Evolutionary conservation across 768 basidiomycete species (phyloP).

Genomic region (Asterophora parasitica): DNA sequence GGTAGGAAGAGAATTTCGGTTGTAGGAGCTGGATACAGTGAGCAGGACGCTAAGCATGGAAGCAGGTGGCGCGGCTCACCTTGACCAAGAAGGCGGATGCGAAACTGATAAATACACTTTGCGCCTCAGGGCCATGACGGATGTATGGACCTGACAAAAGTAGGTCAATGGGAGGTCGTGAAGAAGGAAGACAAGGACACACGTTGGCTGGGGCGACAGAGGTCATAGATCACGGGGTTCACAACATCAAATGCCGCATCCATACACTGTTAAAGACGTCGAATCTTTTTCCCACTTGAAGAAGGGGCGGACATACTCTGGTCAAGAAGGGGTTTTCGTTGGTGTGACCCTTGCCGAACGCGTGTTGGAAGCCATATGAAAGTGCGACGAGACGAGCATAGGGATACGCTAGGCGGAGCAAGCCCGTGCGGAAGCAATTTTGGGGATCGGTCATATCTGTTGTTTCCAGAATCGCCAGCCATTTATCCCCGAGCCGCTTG

Average conservation of each 20-base stretch:
- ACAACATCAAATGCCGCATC: slow-evolving; percentile 65
- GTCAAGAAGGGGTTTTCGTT: slow-evolving; percentile 64
- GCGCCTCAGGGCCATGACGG: slow-evolving; percentile 74
- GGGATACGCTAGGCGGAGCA: slow-evolving; percentile 59
- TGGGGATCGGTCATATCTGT: slow-evolving; percentile 52
- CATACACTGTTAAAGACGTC: slow-evolving; percentile 44
- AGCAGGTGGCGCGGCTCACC: slow-evolving; percentile 32
- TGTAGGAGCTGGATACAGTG: slow-evolving; percentile 57
- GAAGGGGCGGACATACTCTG: slow-evolving; percentile 42
- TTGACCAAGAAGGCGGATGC: slow-evolving; percentile 82
- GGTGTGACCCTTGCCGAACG: slow-evolving; percentile 55
- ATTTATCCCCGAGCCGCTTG: slow-evolving; percentile 46
- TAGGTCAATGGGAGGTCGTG: slow-evolving; percentile 2
- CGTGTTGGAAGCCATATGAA: slow-evolving; percentile 75
- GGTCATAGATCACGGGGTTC: slow-evolving; percentile 50
- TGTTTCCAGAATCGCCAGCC: slow-evolving; percentile 49
- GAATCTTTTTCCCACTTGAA: background rate
- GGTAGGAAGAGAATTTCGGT: slow-evolving; percentile 62
- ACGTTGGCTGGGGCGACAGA: slow-evolving; percentile 56
- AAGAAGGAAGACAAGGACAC: slow-evolving; percentile 17
- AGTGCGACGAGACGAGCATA: slow-evolving; percentile 67
- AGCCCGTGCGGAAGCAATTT: slow-evolving; percentile 55
- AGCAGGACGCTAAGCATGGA: background rate
- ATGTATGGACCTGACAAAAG: slow-evolving; percentile 43
- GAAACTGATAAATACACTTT: slow-evolving; percentile 76